phyloP scores from a whole-genome alignment of 1,284 basidiomycete species.

The Pyrrhoderma lamaoense region DNA sequence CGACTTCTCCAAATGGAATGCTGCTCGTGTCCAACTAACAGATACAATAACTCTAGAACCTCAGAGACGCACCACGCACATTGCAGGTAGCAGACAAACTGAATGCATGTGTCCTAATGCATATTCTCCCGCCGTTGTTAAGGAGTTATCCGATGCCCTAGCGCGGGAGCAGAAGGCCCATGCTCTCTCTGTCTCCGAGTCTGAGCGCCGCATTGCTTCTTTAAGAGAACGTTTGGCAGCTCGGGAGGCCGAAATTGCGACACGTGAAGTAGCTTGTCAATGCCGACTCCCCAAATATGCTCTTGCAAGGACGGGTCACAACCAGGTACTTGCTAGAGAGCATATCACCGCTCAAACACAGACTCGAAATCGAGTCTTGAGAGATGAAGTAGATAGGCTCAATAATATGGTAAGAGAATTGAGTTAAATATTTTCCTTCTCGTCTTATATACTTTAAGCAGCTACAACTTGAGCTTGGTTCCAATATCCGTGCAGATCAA shows the following conservation, averaged over 20 bases:
- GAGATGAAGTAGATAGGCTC: too few species aligned
- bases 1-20: constrained; percentile 46
- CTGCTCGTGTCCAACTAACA: constrained; percentile 37
- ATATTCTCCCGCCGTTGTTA: constrained; percentile 39
- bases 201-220: constrained; percentile 36
- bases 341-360: too few species aligned
- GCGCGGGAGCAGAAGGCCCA: constrained; percentile 42
- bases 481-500: background rate
- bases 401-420: too few species aligned
- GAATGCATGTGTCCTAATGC: constrained; percentile 18
- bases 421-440: too few species aligned
- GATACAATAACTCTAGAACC: constrained; percentile 37
- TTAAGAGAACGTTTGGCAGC: constrained; percentile 49
- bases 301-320: too few species aligned
- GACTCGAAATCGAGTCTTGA: too few species aligned
- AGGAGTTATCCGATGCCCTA: constrained; percentile 32
- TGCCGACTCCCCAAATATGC: background rate
- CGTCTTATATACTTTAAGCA: too few species aligned
- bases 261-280: constrained; percentile 3
- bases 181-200: constrained; percentile 30
- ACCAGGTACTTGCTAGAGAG: too few species aligned
- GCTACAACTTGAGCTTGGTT: too few species aligned
- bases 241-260: constrained; percentile 45
- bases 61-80: background rate
- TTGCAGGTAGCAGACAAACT: background rate